These are phyloP conservation scores for Candolleomyces efflorescens DNA, from an alignment of 768 basidiomycete species.

Conservation along the genomic window DNA sequence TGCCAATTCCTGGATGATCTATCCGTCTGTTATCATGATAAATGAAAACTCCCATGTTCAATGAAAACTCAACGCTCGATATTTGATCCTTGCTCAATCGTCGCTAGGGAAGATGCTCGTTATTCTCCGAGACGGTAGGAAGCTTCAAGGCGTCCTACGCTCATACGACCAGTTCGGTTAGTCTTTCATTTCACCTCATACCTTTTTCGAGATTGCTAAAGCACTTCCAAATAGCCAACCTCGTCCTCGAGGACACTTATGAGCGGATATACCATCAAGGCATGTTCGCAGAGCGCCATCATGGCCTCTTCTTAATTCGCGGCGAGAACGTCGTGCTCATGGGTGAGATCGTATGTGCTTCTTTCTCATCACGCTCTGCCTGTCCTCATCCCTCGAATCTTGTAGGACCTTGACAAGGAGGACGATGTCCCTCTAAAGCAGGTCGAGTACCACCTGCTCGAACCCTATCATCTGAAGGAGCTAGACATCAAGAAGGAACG, in stretches of 20 bases:
- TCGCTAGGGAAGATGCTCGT: conserved; percentile 96
- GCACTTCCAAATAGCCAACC: conserved; percentile 64
- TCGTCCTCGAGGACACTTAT: conserved; percentile 92
- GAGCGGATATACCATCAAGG: conserved; percentile 92
- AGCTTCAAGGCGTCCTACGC: conserved; percentile 91
- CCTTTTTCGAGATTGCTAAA: neutral
- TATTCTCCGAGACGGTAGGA: conserved; percentile 92
- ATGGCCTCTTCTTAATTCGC: conserved; percentile 90
- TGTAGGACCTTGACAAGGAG: conserved; percentile 87
- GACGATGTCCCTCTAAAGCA: conserved; percentile 79
- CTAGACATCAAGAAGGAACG: conserved; percentile 69
- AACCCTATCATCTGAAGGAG: conserved; percentile 69
- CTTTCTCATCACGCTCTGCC: conserved; percentile 5
- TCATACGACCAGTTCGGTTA: conserved; percentile 99
- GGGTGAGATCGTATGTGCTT: conserved; percentile 84
- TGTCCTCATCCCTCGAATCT: neutral
- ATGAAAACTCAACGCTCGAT: conserved; percentile 3
- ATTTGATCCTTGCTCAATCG: conserved; percentile 16
- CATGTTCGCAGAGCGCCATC: conserved; percentile 82
- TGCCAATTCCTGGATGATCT: neutral
- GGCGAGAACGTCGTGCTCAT: conserved; percentile 98
- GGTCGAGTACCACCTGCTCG: conserved; percentile 67
- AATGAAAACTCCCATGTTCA: too few species aligned
- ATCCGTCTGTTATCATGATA: neutral
- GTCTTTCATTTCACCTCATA: conserved; percentile 17